A percentile compares a stretch with the other conserved stretches of the same genome.
phyloP scores from a whole-genome alignment of 1,139 yeast species.

The Debaryomyces coudertii region DNA sequence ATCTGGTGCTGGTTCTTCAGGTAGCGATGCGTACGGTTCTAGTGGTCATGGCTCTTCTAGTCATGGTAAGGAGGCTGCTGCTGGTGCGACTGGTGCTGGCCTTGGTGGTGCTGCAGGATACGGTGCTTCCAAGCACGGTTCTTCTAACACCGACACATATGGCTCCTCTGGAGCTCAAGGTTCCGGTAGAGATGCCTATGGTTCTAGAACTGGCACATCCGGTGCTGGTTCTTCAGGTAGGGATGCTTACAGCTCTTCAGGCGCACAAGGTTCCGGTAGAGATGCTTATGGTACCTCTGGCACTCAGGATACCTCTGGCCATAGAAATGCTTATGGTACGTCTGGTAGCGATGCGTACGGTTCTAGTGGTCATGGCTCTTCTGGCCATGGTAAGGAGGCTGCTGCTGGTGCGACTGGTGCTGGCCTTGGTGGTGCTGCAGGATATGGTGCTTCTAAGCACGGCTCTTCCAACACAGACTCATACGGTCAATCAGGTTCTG shows the following conservation, averaged over 20 bases:
- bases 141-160: not conserved
- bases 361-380: constrained; percentile 15
- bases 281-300: constrained; percentile 9
- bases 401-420: constrained; percentile 6
- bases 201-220: too few relatives aligned
- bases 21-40: constrained; percentile 17
- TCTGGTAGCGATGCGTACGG: constrained; percentile 18
- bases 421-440: constrained; percentile 10
- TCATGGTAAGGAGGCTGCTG: constrained; percentile 17
- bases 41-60: constrained; percentile 17
- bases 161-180: not conserved
- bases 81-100: constrained; percentile 12
- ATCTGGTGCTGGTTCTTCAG: constrained; percentile 16
- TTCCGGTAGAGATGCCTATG: constrained; percentile 15
- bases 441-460: constrained; percentile 3
- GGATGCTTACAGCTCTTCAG: constrained; percentile 16
- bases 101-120: not conserved
- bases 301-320: constrained; percentile 5
- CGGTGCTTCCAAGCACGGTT: not conserved
- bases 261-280: not conserved
- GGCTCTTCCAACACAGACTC: constrained; percentile 4
- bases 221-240: constrained; percentile 11
- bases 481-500: constrained; percentile 8
- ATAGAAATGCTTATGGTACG: constrained; percentile 17
- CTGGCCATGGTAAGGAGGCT: constrained; percentile 2